Evolutionary conservation across 441 rosid species (phyloP), one percentile per base, ranked within the genome.

Genomic region (Flueggea neowawraea): DNA sequence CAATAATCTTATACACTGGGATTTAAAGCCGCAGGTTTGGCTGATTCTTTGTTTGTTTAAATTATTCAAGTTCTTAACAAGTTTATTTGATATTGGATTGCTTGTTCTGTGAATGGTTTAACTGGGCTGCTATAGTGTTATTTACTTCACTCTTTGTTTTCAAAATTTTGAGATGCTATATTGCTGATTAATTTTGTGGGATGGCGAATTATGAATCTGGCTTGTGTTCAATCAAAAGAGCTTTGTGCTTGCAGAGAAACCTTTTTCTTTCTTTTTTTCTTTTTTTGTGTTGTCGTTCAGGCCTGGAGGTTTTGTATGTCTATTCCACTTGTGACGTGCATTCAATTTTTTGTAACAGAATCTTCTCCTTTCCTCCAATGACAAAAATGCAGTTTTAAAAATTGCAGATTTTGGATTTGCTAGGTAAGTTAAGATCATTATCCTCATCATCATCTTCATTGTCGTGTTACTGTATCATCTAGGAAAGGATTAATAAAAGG

Each of bases 361-460:
- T 80, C 99, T 95, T 77, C 97, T 95, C 67, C 92, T 95, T 60
- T 81, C 90, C 62, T 75, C 82, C 64, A 87, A 70, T 58, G 90
- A 84, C 44, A 69, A 75, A 54, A 79, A 69, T 68, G 86, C 92
- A 60, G 77, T 75, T 70, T 72, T 95, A 75, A 95, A 90, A 90
- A 91, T 95, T 68, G 98, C 99, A 5, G 99, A 95, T 77, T 95
- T 95, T 81, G 99, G 99, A 75, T 95, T 95, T 81, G 99, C 99
- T 54, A 89, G 99, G 99, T 91, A 84, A 58, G 48, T 66, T 16
- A 36, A 36, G 41, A 36, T 36, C 41, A 52, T 47, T 7, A 13
- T 45, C 7, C 22, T 60, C 14, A 58, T 52, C 9, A 28, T 60
- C 12, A 22, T 17, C 28, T 16, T 44, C 50, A 55, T 65, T 33